A percentile compares a stretch with the other conserved stretches of the same genome.
Evolutionary conservation across 345 rosid species (phyloP).

Genomic region (Psidium guajava): DNA sequence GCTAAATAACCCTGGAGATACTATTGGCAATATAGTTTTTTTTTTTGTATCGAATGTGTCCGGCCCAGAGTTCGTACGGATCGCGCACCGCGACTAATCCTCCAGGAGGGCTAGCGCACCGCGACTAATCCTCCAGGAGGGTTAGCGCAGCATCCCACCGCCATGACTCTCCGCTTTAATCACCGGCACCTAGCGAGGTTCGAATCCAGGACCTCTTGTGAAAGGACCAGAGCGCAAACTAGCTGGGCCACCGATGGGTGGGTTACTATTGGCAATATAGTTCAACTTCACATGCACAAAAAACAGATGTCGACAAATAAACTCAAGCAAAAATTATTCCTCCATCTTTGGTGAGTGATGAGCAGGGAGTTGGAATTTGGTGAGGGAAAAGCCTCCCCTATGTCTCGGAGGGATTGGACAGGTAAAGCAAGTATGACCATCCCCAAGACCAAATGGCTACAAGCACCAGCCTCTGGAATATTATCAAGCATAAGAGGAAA

Average conservation of each 20-base stretch:
- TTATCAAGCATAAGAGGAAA: neutral
- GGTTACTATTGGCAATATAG: neutral
- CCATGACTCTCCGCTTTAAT: too few species aligned
- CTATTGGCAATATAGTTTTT: neutral
- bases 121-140: too few species aligned
- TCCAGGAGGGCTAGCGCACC: too few species aligned
- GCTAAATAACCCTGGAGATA: neutral
- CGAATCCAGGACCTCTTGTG: too few species aligned
- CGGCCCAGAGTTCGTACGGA: too few species aligned
- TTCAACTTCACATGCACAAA: neutral
- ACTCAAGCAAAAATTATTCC: neutral
- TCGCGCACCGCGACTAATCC: too few species aligned
- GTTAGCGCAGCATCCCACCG: too few species aligned
- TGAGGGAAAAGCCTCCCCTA: neutral
- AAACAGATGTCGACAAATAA: neutral
- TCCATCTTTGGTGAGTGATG: neutral
- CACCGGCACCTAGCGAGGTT: too few species aligned
- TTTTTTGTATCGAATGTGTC: too few species aligned
- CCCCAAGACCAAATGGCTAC: neutral
- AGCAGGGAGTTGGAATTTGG: neutral
- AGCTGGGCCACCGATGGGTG: too few species aligned
- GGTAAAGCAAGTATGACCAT: neutral
- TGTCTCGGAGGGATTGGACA: neutral
- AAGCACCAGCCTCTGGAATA: neutral
- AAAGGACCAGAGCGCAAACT: too few species aligned